phyloP scores from a whole-genome alignment of 805 yeast genomes.

The Starmerella sirachaensis region DNA sequence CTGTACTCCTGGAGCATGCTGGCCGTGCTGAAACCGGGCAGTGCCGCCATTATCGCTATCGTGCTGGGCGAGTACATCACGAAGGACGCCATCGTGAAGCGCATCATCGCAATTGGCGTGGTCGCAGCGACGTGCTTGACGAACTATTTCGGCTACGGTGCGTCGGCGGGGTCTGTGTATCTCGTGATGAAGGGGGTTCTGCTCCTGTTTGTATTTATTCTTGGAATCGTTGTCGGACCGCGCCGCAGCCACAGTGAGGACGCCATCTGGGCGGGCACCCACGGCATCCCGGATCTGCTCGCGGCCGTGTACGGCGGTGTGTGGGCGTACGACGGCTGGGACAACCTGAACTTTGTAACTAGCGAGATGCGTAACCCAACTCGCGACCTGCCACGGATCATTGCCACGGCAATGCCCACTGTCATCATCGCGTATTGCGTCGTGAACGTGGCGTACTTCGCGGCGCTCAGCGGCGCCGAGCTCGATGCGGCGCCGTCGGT shows the following conservation, averaged over 20 bases:
- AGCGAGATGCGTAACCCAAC: constrained; percentile 32
- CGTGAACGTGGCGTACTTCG: constrained; percentile 36
- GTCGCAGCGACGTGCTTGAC: constrained; percentile 22
- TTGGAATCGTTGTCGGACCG: constrained; percentile 32
- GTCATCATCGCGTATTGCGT: constrained; percentile 30
- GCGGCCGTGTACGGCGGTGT: constrained; percentile 33
- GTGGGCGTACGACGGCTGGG: constrained; percentile 39
- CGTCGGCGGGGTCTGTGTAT: constrained; percentile 27
- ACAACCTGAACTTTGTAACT: constrained; percentile 32
- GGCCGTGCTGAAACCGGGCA: constrained; percentile 32
- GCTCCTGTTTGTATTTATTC: constrained; percentile 19
- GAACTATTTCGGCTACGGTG: constrained; percentile 28
- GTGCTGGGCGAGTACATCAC: constrained; percentile 31
- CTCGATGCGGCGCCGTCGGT: constrained; percentile 28
- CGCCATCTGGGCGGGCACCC: constrained; percentile 30
- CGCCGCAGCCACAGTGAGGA: constrained; percentile 32
- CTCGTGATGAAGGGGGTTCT: constrained; percentile 29
- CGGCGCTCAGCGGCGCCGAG: constrained; percentile 62
- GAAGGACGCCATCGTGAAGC: constrained; percentile 24
- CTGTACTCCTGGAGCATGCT: constrained; percentile 32
- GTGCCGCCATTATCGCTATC: constrained; percentile 32
- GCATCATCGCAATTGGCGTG: constrained; percentile 27
- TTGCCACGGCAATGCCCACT: constrained; percentile 32
- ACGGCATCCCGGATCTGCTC: constrained; percentile 26
- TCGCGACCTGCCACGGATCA: constrained; percentile 31